Base-by-base conservation (phyloP, 768 basidiomycete species). In the Paxillus rubicundulus region DNA sequence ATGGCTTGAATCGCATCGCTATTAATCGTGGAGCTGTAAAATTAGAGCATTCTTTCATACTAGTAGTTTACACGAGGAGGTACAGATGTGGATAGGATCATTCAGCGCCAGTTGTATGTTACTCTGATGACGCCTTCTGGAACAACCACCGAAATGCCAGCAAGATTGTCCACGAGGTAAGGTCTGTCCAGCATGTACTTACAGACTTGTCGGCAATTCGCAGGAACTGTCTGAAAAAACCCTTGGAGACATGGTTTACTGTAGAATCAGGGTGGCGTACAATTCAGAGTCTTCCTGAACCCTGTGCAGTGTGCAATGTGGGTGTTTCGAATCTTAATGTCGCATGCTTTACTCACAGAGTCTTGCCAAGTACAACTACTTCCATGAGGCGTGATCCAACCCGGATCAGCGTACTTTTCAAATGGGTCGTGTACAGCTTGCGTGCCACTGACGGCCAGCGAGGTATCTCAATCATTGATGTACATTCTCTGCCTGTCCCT, bases 1-100 rank as follows among this genome's bases (percentile, higher is more conserved):
- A 50, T 47, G 55, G 44, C 28, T 52, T 49, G 51, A 44, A 44
- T 49, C 56, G 54, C 46, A 44, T 59, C 47, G 21, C 44, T 55
- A 47, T 48, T 56, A 50, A 57, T 59, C 46, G 57, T 60, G 37
- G 43, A 28, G 32, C 53, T 49, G 50, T 61, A 52, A 56, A 42
- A 45, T 24, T 53, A 58, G 47, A 36, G 14, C 37, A 49, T 39
- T 27, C 50, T 50, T 50, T 5, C 30, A 8, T 10, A 8, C 30
- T 10, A 8, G 52, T 56, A 48, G 53, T 54, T 55, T 54, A 39
- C 33, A 54, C 45, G 47, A 24, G 24, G 24, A 24, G 40, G 49
- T 52, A 36, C 45, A 41, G 42, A 51, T 48, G 28, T 33, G 21
- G 44, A 41, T 42, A 37, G 24, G 24, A 2, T 24, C 24, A 24